These are phyloP conservation scores for Cladosporium sp. DNA, from an alignment of 2,329 filamentous ascomycete species.

Conservation along the genomic window DNA sequence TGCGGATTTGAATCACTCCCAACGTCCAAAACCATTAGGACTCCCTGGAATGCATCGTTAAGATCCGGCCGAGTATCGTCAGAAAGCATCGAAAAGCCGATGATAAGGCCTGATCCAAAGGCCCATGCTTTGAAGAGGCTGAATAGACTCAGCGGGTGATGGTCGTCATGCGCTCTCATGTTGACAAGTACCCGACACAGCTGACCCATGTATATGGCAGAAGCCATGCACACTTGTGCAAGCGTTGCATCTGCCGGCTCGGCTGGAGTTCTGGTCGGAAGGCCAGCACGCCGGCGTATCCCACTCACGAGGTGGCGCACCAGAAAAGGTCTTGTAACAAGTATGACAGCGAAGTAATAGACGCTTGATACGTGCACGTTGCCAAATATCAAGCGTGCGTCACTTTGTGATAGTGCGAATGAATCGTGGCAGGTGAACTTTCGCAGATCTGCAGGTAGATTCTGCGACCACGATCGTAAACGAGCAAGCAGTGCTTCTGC, in stretches of 20 bases:
- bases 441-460: background rate
- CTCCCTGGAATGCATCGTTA: background rate
- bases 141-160: slow-evolving; percentile 1
- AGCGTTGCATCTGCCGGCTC: slow-evolving; percentile 1
- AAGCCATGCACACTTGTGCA: background rate
- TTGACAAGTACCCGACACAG: slow-evolving; percentile 3
- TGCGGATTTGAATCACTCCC: background rate
- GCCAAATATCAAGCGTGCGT: background rate
- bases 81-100: slow-evolving; percentile 1
- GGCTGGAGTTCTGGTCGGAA: background rate
- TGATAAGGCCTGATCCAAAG: background rate
- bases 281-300: background rate
- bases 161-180: background rate
- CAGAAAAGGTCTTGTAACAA: background rate
- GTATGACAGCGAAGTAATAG: slow-evolving; percentile 5
- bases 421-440: slow-evolving; percentile 2
- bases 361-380: background rate
- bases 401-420: background rate
- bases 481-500: slow-evolving; percentile 4
- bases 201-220: slow-evolving; percentile 1
- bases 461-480: background rate
- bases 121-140: slow-evolving; percentile 11
- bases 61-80: background rate
- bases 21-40: background rate
- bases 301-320: background rate